A percentile compares a stretch with the other conserved stretches of the same genome.
These are phyloP conservation scores for Mortierella hygrophila DNA, from an alignment of 192 early-diverging fungal species.

Conservation along the genomic window DNA sequence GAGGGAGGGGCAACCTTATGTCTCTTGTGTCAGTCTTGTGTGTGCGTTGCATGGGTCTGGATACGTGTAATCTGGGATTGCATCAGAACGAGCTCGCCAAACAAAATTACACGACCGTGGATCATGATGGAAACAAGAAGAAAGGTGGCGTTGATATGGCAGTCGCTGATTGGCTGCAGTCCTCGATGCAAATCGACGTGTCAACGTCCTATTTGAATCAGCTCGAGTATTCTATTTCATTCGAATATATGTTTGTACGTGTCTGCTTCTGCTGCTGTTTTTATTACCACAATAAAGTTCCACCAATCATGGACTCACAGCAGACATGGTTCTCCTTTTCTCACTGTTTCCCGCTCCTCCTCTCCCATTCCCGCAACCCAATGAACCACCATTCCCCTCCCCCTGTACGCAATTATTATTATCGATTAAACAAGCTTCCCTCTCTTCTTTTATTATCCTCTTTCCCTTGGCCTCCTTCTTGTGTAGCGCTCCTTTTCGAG, in stretches of 20 bases:
- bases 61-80: not conserved
- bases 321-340: not conserved
- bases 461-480: not conserved
- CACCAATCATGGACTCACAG: constrained; percentile 6
- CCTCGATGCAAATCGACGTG: not conserved
- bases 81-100: no score
- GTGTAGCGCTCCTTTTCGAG: not conserved
- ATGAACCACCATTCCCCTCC: not conserved
- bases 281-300: not conserved
- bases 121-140: not conserved
- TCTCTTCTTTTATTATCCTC: not conserved
- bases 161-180: constrained; percentile 27
- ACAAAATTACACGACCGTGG: not conserved
- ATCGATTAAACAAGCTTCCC: not conserved
- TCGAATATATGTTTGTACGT: not conserved
- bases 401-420: not conserved
- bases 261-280: not conserved
- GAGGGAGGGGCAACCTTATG: not conserved
- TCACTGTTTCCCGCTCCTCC: not conserved
- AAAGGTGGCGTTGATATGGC: constrained; percentile 21
- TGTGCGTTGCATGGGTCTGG: not conserved
- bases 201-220: not conserved
- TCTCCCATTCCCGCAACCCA: not conserved
- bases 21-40: not conserved
- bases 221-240: not conserved